Evolutionary conservation across 768 basidiomycete genomes (phyloP), one percentile per base, ranked within the genome.

Genomic region (Royoungia palumana): DNA sequence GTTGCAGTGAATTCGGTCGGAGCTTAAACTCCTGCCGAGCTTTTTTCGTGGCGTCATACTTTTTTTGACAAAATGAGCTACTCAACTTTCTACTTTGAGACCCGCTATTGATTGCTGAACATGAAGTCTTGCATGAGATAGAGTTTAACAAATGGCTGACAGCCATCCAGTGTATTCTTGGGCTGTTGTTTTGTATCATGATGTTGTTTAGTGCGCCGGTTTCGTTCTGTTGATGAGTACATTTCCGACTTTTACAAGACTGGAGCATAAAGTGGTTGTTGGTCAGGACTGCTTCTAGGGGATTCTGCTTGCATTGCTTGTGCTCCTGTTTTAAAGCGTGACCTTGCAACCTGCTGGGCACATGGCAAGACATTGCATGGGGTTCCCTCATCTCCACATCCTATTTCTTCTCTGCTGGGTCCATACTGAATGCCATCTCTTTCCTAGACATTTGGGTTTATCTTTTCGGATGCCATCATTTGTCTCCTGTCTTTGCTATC

Each of bases 381-480:
- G 96, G 0, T 99, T 99, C 70, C 70, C 65, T 85, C 19, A 86
- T 95, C 22, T 78, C 93, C 3, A 81, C 97, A 78, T 56, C 20
- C 4, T 16, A 24, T 19, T 0, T 12, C 16, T 6, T 8, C 6
- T 11, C 20, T 19, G 7, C 53, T 17, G 27, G 27, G 19, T 19
- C 8, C 2, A 3, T 21, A n/a, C 55, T 61, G 16, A 52, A 36
- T 1, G 3, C 20, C 1, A 16, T 34, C 10, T 19, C 13, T 56
- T 44, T 38, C 59, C 12, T 55, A 97, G 93, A 87, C 91, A 0
- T 87, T 96, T 57, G 96, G 95, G 6, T 81, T 87, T 62, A 89
- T 98, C 44, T 89, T 99, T 21, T 96, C 94, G 14, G 94, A 98
- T 62, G 94, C 96, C 37, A 95, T 99, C 63, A 89, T 99, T 48